Base-by-base conservation (phyloP, 2,329 filamentous ascomycete species). In the Pseudocercospora cruenta region DNA sequence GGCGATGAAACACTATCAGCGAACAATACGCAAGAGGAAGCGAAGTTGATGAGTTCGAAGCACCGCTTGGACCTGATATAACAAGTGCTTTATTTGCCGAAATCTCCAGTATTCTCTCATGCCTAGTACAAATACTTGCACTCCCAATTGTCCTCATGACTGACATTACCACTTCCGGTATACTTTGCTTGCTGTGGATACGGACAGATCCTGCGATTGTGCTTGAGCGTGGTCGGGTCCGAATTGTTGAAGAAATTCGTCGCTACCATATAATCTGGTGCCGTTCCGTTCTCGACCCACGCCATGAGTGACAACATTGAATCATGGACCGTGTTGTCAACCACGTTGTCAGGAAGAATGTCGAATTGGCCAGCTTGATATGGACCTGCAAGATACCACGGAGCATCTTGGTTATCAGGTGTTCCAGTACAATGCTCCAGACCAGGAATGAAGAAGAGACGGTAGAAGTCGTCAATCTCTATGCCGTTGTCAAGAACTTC, bases 191-290 rank as follows among this genome's bases (percentile, higher is more conserved):
- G 53, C 26, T 57, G 53, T 33, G 53, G 53, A n/a, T 57, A 57
- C 21, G 53, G 53, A 33, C 24, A 57, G 28, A 33, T 57, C 53
- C 53, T 33, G 24, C 53, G 24, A 57, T 57, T 28, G n/a, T 57
- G 53, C 16, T 57, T 57, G 21, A 57, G 31, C 24, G 53, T 57
- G 10, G 24, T 57, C 10, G 53, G 21, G 9, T 57, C 21, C 14
- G 53, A 57, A 9, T 55, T 55, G 9, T 55, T 55, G 22, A 55
- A 55, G 51, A 55, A 26, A 7, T 55, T 55, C 53, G 53, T 57
- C 21, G 53, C 4, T 9, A 57, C 26, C 26, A 57, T n/a, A n/a
- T 57, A 57, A 33, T 57, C 24, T 7, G 53, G 26, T n/a, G 53
- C 53, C 3, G 53, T 28, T 9, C 53, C 31, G 4, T 57, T 57